Conservation (phyloP, 208 protist species). For the Crithidia sp. region DNA sequence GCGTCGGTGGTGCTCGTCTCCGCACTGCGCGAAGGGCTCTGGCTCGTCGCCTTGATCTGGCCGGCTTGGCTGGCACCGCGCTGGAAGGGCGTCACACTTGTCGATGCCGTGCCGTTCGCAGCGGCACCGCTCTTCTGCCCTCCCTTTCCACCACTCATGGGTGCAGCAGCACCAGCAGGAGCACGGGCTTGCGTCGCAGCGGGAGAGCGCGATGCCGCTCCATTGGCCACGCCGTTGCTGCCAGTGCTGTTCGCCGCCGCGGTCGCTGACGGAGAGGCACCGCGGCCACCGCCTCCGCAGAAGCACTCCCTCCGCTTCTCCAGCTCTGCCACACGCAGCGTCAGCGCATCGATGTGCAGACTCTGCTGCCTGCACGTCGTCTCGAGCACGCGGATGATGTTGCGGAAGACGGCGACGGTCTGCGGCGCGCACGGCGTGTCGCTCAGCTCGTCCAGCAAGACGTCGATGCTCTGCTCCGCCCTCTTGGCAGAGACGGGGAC, state of each 20-base stretch:
- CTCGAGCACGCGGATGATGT: conserved; percentile 45
- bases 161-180: too few species aligned
- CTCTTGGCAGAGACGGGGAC: conserved; percentile 17
- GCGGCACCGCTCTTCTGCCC: not conserved
- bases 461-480: conserved; percentile 30
- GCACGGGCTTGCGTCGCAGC: too few species aligned
- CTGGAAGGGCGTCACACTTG: conserved; percentile 5
- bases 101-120: not conserved
- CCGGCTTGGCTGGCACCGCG: conserved; percentile 10
- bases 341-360: conserved; percentile 35
- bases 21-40: conserved; percentile 3
- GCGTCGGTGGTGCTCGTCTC: conserved; percentile 1
- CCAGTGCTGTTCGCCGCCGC: not conserved
- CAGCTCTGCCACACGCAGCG: conserved; percentile 56
- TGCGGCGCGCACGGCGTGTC: conserved; percentile 36
- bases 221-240: not conserved
- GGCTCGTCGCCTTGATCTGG: not conserved
- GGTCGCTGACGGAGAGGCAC: not conserved
- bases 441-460: conserved; percentile 33
- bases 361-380: conserved; percentile 34
- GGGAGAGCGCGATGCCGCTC: not conserved
- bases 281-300: conserved; percentile 18
- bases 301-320: conserved; percentile 58
- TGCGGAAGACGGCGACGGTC: conserved; percentile 33
- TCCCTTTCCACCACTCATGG: not conserved